Percentiles rank a stretch among this genome's conserved stretches.
phyloP scores from a whole-genome alignment of 2,329 filamentous ascomycete genomes.

The Cytospora piceae region DNA sequence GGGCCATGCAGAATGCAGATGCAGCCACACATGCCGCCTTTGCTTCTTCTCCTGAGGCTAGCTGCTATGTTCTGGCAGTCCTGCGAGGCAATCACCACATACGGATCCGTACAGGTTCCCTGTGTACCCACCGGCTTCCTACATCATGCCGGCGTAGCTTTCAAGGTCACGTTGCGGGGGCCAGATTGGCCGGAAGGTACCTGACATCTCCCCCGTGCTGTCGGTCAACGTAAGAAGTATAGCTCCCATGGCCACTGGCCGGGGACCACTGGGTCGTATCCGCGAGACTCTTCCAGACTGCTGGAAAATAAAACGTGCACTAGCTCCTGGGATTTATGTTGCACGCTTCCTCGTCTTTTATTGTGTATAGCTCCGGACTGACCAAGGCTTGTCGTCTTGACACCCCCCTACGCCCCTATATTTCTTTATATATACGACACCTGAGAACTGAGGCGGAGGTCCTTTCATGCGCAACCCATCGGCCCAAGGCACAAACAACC shows the following conservation, averaged over 20 bases:
- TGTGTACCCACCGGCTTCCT: slow-evolving; percentile 3
- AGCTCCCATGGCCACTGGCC: slow-evolving; percentile 8
- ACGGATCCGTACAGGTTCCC: background rate
- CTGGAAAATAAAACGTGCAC: slow-evolving; percentile 19
- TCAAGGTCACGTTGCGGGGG: slow-evolving; percentile 24
- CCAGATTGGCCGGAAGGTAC: slow-evolving; percentile 21
- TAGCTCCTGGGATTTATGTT: background rate
- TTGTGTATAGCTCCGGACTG: background rate
- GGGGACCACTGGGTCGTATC: slow-evolving; percentile 11
- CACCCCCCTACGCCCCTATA: background rate
- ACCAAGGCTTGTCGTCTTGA: background rate
- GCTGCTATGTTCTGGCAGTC: background rate
- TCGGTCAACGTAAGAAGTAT: slow-evolving; percentile 28
- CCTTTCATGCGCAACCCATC: background rate
- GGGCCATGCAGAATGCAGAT: background rate
- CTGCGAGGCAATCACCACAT: background rate
- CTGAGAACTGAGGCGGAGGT: background rate
- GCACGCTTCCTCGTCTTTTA: background rate
- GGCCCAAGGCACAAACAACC: slow-evolving; percentile 12
- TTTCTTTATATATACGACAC: background rate
- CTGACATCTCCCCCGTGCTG: slow-evolving; percentile 4
- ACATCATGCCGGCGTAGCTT: slow-evolving; percentile 5
- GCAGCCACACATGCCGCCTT: background rate
- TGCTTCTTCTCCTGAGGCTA: background rate
- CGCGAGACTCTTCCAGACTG: slow-evolving; percentile 23